These are phyloP conservation scores for Volvox carteri DNA, from an alignment of 163 green algal species.

Conservation along the genomic window DNA sequence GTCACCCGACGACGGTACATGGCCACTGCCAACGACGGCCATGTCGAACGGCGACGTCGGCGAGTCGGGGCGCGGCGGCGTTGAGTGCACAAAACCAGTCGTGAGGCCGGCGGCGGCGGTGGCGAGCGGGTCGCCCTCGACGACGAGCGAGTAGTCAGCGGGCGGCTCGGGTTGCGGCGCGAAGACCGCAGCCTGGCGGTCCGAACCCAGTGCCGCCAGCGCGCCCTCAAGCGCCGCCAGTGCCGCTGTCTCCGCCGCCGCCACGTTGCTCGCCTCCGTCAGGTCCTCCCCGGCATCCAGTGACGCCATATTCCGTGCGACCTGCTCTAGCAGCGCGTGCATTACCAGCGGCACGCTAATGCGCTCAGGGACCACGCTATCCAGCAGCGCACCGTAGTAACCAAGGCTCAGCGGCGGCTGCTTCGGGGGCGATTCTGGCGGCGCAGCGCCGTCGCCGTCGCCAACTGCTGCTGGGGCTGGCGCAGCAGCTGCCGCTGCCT, in stretches of 20 bases:
- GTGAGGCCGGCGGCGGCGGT: conserved; percentile 54
- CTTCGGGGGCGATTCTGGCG: background rate
- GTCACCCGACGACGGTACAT: no score
- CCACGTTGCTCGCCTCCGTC: conserved; percentile 39
- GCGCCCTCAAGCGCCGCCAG: conserved; percentile 49
- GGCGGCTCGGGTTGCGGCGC: background rate
- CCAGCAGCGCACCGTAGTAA: conserved; percentile 63
- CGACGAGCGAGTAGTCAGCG: conserved; percentile 38
- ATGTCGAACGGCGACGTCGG: conserved; percentile 45
- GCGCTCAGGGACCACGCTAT: conserved; percentile 65
- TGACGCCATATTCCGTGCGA: conserved; percentile 56
- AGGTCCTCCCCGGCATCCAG: conserved; percentile 48
- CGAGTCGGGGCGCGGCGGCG: conserved; percentile 25
- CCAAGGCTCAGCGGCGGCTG: conserved; percentile 32
- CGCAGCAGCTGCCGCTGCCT: background rate
- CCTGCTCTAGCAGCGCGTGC: conserved; percentile 76
- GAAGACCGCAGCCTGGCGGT: conserved; percentile 27
- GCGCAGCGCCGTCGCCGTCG: background rate
- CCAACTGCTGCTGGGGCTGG: background rate
- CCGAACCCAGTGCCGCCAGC: conserved; percentile 15
- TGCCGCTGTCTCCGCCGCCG: conserved; percentile 47
- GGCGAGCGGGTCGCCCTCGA: conserved; percentile 53
- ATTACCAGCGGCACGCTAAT: conserved; percentile 69
- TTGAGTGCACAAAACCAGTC: conserved; percentile 44
- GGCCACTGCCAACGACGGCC: no score